Evolutionary conservation across 2,329 filamentous ascomycete species (phyloP), one percentile per base, ranked within the genome.

Genomic region (Calonectria hawksworthii): DNA sequence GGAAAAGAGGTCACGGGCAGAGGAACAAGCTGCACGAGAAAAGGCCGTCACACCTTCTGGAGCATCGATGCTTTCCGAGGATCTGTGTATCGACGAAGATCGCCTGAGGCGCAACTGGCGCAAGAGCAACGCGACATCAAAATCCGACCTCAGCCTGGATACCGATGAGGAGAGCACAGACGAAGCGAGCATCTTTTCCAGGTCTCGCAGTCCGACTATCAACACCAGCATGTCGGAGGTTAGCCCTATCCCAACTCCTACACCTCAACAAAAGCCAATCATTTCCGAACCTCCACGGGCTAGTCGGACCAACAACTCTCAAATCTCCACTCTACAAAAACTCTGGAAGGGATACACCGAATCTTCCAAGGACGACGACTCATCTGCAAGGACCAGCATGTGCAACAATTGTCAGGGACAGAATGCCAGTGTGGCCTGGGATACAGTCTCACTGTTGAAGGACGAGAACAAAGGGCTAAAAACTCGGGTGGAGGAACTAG

Each of bases 381-480:
- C 34, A 23, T 59, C 82, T 38, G 75, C 76, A 23, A 69, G 75
- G 9, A 70, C 74, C 13, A 70, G 75, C 30, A 82, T 82, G 80
- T 93, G 92, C 78, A 79, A 83, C 41, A 93, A 92, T 78, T 93
- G 92, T 82, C 83, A 87, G 68, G 91, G 92, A 16, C 88, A 89
- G 78, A 89, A 91, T 68, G 87, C 89, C 16, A 91, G 90, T 76
- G 87, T 91, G 47, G 92, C 92, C 6, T 93, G 92, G 92, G 89
- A 93, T 79, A 92, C 92, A 5, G 92, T 92, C n/a, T 88, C 88
- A 68, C 76, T 93, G 61, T 83, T 93, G 73, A 86, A 90, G 50
- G 90, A 91, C 61, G 92, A 94, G 85, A 94, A 94, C 77, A 89
- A 86, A 79, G 88, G 88, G 11, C 82, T 94, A 65, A 93, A 93